phyloP scores from a whole-genome alignment of 2,329 filamentous ascomycete genomes.

The Alternaria gansuensis region DNA sequence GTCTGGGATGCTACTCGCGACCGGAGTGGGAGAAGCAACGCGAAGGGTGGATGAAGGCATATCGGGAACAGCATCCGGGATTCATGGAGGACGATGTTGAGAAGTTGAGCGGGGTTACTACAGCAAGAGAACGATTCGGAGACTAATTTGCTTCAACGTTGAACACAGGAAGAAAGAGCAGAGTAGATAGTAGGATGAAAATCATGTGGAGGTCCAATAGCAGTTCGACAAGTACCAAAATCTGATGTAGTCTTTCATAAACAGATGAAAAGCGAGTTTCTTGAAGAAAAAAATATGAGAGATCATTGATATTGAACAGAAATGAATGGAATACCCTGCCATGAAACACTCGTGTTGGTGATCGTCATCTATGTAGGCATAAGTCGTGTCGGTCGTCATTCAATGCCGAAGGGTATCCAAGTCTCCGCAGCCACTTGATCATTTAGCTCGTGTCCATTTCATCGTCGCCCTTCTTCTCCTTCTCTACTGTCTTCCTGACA shows the following conservation, averaged over 20 bases:
- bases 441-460: conserved; percentile 48
- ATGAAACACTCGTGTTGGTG: neutral
- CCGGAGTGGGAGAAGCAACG: conserved; percentile 26
- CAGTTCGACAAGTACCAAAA: neutral
- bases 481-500: conserved; percentile 78
- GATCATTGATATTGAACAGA: neutral
- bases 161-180: neutral
- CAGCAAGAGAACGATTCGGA: conserved; percentile 27
- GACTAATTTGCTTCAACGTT: neutral
- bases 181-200: conserved; percentile 1
- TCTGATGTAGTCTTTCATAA: neutral
- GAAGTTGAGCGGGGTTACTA: conserved; percentile 30
- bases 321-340: neutral
- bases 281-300: neutral
- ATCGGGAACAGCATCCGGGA: conserved; percentile 31
- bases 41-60: conserved; percentile 29
- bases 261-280: neutral
- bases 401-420: conserved; percentile 1
- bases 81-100: conserved; percentile 30
- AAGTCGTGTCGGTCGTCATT: conserved; percentile 19
- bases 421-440: neutral
- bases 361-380: conserved; percentile 16
- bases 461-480: conserved; percentile 46
- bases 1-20: conserved; percentile 37
- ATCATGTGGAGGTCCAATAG: neutral